Conservation (phyloP, 2,329 filamentous ascomycete species). For the Apiospora marii region DNA sequence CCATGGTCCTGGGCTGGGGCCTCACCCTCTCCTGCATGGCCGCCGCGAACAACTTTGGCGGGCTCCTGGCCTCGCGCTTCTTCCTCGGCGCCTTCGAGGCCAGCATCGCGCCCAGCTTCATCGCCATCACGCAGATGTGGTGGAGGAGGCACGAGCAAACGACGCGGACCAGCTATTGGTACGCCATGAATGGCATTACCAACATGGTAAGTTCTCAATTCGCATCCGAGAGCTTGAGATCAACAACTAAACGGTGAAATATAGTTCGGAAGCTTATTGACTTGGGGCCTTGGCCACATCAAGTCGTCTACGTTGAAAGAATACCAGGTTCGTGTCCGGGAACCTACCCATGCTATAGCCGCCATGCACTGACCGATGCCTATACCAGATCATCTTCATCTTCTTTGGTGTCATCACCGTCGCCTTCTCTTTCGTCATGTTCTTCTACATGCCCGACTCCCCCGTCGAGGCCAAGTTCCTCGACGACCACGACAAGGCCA, state of each 20-base stretch:
- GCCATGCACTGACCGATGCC: constrained; percentile 5
- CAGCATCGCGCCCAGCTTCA: constrained; percentile 57
- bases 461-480: constrained; percentile 60
- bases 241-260: constrained; percentile 27
- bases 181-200: constrained; percentile 67
- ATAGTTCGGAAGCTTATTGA: constrained; percentile 61
- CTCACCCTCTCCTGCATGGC: constrained; percentile 60
- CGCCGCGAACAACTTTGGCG: constrained; percentile 56
- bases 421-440: constrained; percentile 52
- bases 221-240: background rate
- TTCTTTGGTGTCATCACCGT: constrained; percentile 62
- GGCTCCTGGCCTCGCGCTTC: constrained; percentile 60
- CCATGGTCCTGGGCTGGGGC: constrained; percentile 60
- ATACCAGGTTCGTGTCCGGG: constrained; percentile 36
- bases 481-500: constrained; percentile 56
- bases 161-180: constrained; percentile 64
- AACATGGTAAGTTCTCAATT: constrained; percentile 51
- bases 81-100: constrained; percentile 66
- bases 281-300: constrained; percentile 67
- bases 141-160: constrained; percentile 67
- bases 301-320: constrained; percentile 51
- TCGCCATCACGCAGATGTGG: constrained; percentile 69
- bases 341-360: background rate
- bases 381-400: constrained; percentile 58
- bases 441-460: constrained; percentile 57